Conservation (phyloP, 2,329 filamentous ascomycete species). For the Fusarium pininemorale region DNA sequence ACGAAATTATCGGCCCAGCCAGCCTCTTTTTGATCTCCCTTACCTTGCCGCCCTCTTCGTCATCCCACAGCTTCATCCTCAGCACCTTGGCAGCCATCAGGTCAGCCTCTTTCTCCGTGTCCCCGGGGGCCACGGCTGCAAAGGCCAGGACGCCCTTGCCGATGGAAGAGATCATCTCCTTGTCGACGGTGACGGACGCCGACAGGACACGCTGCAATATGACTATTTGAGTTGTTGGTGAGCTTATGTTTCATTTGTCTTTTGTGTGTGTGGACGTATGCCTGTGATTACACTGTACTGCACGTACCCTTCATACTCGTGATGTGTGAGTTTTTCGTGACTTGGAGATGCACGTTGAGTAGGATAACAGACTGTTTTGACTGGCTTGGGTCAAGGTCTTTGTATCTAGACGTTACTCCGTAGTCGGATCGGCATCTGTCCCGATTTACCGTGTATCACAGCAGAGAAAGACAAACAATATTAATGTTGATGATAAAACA, state of each 20-base stretch:
- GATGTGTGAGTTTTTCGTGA: not conserved
- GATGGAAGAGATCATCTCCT: conserved; percentile 88
- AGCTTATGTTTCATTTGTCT: conserved; percentile 10
- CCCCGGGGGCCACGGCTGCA: conserved; percentile 88
- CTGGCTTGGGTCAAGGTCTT: conserved; percentile 13
- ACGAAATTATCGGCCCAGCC: not conserved
- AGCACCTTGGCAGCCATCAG: conserved; percentile 84
- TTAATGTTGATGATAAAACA: not conserved
- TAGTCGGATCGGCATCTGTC: conserved; percentile 28
- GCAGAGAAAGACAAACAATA: not conserved
- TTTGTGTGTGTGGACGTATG: not conserved
- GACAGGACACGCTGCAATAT: conserved; percentile 94
- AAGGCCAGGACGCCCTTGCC: conserved; percentile 90
- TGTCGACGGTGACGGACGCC: conserved; percentile 94
- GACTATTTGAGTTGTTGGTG: conserved; percentile 61
- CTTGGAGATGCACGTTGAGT: not conserved
- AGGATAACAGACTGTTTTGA: not conserved
- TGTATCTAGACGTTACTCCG: conserved; percentile 17
- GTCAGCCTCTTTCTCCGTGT: conserved; percentile 89
- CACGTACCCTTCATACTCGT: conserved; percentile 39
- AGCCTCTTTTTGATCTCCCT: conserved; percentile 34
- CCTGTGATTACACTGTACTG: not conserved
- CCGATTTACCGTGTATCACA: conserved; percentile 23
- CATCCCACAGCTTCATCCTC: conserved; percentile 92
- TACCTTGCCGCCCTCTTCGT: conserved; percentile 75